Evolutionary conservation across 352 stramenopile genomes (phyloP).

Genomic region (Blastocystis sp.): DNA sequence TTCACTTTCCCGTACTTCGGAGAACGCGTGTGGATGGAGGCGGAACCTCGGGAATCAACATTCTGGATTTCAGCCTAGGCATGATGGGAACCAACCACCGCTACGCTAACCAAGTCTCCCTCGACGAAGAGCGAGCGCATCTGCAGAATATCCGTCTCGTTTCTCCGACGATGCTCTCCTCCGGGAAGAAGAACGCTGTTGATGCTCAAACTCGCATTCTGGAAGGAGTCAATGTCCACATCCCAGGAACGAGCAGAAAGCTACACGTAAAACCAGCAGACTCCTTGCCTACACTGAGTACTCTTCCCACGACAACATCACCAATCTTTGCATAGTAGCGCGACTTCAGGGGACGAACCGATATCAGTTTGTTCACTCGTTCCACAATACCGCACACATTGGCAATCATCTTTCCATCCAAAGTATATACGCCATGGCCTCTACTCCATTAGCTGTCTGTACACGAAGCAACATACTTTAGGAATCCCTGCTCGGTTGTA

Average conservation of each 20-base stretch:
- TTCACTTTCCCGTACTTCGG: constrained; percentile 62
- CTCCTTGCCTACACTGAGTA: constrained; percentile 14
- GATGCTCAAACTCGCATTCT: constrained; percentile 52
- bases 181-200: constrained; percentile 65
- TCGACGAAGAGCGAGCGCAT: constrained; percentile 59
- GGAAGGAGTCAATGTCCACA: constrained; percentile 39
- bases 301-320: constrained; percentile 67
- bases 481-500: constrained; percentile 64
- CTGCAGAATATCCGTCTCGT: constrained; percentile 49
- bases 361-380: constrained; percentile 69
- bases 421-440: constrained; percentile 55
- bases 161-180: constrained; percentile 59
- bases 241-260: constrained; percentile 17
- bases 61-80: constrained; percentile 59
- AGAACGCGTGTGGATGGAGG: constrained; percentile 63
- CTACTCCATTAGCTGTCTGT: background rate
- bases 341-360: constrained; percentile 44
- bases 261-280: constrained; percentile 12
- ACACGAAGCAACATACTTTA: constrained; percentile 4
- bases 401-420: constrained; percentile 63
- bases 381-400: constrained; percentile 65
- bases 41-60: background rate
- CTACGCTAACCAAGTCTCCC: constrained; percentile 62
- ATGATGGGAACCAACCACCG: background rate
- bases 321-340: constrained; percentile 63